Conservation (phyloP, 1,139 yeast genomes). For the Candida smagusa region DNA sequence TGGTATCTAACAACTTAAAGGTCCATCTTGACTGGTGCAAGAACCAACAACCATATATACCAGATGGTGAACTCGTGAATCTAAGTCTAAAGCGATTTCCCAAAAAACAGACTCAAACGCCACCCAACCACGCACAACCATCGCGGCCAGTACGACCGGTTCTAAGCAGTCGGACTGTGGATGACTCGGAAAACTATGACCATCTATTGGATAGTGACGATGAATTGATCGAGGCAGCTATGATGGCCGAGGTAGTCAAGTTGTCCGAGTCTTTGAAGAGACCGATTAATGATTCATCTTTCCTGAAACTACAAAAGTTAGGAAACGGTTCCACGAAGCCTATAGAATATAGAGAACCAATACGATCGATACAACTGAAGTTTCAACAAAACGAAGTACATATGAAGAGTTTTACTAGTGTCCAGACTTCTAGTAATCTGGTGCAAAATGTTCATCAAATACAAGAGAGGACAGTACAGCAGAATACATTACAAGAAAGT, state of each 20-base stretch:
- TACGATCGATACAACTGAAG: no score
- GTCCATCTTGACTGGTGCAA: slow-evolving; percentile 11
- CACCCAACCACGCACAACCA: neutral
- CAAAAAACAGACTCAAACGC: neutral
- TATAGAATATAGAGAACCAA: no score
- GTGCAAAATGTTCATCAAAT: no score
- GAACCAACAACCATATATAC: slow-evolving; percentile 9
- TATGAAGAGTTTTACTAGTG: no score
- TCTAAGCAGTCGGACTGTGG: neutral
- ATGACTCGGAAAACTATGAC: slow-evolving; percentile 6
- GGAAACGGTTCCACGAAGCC: no score
- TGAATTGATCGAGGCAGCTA: slow-evolving; percentile 6
- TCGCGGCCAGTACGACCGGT: neutral
- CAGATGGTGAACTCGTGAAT: slow-evolving; percentile 5
- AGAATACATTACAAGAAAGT: no score
- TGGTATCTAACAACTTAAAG: slow-evolving; percentile 11
- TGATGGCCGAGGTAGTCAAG: slow-evolving; percentile 1
- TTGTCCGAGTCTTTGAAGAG: neutral
- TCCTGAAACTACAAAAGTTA: no score
- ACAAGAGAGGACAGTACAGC: no score
- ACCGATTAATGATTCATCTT: no score
- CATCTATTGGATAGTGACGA: slow-evolving; percentile 7
- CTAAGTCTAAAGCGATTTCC: slow-evolving; percentile 7
- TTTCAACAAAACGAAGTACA: no score
- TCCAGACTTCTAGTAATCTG: no score